Base-by-base conservation (phyloP, 345 rosid species). In the Schrenkiella parvula region DNA sequence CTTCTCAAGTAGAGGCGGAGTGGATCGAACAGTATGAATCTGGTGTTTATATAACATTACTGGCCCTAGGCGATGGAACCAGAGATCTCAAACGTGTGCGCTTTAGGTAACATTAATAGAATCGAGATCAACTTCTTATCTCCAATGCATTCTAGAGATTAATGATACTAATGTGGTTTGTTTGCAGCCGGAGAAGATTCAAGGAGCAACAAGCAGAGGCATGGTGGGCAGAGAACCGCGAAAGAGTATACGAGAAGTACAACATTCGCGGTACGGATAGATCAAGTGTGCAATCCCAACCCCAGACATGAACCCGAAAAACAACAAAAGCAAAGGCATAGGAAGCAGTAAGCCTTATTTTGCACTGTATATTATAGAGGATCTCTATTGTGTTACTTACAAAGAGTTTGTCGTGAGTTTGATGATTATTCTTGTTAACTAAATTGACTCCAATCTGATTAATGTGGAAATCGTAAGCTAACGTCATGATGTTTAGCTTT, bases 201-300 rank as follows among this genome's bases (percentile, higher is more conserved):
- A 90, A 84, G 19, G 99, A 95, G 85, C 95, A 95, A 55, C 96
- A 95, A 73, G 99, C 98, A 8, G 93, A 91, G 79, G 79, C 82
- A 0, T 95, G 99, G 97, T 95, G 99, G 99, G 87, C 93, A 10
- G 98, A 95, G 84, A 95, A 95, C 63, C 96, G 98, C 0, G 96
- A 88, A 56, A 91, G 79, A 80, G 98, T 95, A 54, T 89, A 89
- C n/a, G 92, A 87, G 61, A 82, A 74, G 74, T 89, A 91, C 78
- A 89, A 89, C 54, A 93, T 95, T 26, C 85, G 88, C 1, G 93
- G 89, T 55, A 76, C 91, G 5, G 96, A 95, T 41, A 89, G 84
- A 73, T 60, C 89, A 66, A 89, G 59, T 78, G 89, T 53, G 32
- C 62, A 74, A 50, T 74, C 78, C 8, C 63, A 74, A 1, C 59